Conservation (phyloP, 495 filamentous ascomycete species). For the Bathelium albidoporum region DNA sequence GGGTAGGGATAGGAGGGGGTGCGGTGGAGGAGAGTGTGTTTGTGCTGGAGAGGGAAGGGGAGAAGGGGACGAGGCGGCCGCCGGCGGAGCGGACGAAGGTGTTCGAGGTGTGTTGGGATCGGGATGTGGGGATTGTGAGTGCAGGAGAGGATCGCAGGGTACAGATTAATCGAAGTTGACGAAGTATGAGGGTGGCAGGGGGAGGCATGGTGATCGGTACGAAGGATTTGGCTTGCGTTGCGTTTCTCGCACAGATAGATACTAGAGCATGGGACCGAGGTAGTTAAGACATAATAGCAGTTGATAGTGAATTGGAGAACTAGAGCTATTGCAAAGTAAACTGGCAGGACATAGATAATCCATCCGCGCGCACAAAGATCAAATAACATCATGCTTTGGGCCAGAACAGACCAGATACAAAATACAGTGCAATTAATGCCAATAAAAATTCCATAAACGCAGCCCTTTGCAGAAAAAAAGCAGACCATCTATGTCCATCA, state of each 20-base stretch:
- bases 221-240: no score
- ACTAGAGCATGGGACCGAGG: no score
- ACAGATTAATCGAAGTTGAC: slow-evolving; percentile 58
- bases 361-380: no score
- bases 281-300: not conserved
- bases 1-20: slow-evolving; percentile 29
- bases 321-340: no score
- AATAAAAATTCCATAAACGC: not conserved
- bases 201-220: no score
- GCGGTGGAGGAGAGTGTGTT: slow-evolving; percentile 73
- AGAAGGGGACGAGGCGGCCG: slow-evolving; percentile 33
- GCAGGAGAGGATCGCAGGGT: slow-evolving; percentile 85
- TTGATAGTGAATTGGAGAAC: no score
- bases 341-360: no score
- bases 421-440: not conserved
- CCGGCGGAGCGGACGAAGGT: slow-evolving; percentile 80
- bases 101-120: slow-evolving; percentile 82
- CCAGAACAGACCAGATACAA: not conserved
- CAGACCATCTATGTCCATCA: not conserved
- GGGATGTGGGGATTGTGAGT: slow-evolving; percentile 75
- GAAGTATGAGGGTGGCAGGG: not conserved
- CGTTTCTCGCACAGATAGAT: no score
- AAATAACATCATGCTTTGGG: not conserved
- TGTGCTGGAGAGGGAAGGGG: slow-evolving; percentile 62
- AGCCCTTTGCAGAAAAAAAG: not conserved